phyloP scores from a whole-genome alignment of 305 asterid genomes.

The Fraxinus nigra region DNA sequence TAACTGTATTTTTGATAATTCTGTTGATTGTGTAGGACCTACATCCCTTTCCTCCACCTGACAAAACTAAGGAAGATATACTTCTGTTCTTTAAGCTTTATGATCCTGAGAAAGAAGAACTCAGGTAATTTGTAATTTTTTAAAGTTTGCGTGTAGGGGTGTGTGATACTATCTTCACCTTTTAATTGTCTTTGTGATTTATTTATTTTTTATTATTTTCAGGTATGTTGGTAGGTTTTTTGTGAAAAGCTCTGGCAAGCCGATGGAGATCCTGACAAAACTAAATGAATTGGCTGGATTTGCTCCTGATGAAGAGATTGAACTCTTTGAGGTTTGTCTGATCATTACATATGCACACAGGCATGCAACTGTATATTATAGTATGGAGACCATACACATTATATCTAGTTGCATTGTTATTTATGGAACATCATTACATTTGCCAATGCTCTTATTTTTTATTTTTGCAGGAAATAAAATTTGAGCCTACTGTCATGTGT shows the following conservation, averaged over 20 bases:
- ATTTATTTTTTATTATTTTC: conserved; percentile 20
- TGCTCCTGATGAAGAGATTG: conserved; percentile 84
- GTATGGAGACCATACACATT: conserved; percentile 1
- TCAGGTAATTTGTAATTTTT: conserved; percentile 47
- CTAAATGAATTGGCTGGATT: conserved; percentile 90
- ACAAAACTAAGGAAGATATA: conserved; percentile 79
- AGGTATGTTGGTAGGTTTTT: conserved; percentile 88
- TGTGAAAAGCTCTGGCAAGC: conserved; percentile 75
- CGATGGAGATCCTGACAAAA: conserved; percentile 61
- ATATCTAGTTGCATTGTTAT: conserved; percentile 12
- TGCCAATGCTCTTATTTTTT: conserved; percentile 18
- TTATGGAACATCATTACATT: conserved; percentile 5
- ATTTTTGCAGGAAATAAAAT: conserved; percentile 73
- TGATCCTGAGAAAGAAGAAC: conserved; percentile 87
- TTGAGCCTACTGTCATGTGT: conserved; percentile 95
- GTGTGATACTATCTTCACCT: neutral
- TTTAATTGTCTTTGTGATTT: conserved; percentile 11
- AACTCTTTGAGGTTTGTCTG: conserved; percentile 78
- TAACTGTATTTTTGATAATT: neutral
- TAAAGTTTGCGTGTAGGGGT: neutral
- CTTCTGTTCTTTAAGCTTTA: conserved; percentile 89
- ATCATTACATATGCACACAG: neutral
- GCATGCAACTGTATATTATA: neutral
- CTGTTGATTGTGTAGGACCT: conserved; percentile 45
- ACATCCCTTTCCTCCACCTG: conserved; percentile 67